Conservation (phyloP, 495 filamentous ascomycete species). For the Tetracladium setigerum region DNA sequence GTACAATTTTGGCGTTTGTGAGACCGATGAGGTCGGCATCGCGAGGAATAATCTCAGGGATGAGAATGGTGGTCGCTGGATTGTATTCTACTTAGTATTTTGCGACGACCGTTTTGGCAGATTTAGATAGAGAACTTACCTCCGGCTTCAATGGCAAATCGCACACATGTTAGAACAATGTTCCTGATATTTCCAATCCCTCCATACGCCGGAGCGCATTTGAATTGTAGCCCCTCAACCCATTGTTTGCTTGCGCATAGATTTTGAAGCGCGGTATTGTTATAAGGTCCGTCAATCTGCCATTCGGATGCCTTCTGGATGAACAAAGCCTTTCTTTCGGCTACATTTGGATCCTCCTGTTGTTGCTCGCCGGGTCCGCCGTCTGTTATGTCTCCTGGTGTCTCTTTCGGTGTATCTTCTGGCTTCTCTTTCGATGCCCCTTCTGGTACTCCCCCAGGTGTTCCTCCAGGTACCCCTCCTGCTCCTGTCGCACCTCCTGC, state of each 20-base stretch:
- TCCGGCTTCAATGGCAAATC: conserved; percentile 42
- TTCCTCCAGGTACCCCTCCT: no score
- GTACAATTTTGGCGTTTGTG: background rate
- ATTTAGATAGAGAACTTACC: conserved; percentile 11
- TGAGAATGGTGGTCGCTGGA: conserved; percentile 30
- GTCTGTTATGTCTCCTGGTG: no score
- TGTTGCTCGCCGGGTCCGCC: no score
- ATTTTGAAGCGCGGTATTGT: conserved; percentile 19
- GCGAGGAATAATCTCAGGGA: conserved; percentile 34
- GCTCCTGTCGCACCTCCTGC: no score
- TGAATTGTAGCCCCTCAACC: conserved; percentile 24
- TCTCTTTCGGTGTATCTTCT: no score
- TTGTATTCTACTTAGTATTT: background rate
- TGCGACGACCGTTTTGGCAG: background rate
- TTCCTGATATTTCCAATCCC: conserved; percentile 27
- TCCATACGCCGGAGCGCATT: conserved; percentile 22
- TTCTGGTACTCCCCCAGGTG: no score
- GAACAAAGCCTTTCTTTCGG: conserved; percentile 19
- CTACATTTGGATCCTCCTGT: background rate
- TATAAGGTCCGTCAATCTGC: conserved; percentile 26
- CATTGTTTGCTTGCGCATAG: conserved; percentile 26
- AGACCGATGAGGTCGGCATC: conserved; percentile 22
- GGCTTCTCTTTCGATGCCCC: no score
- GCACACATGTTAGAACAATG: conserved; percentile 34
- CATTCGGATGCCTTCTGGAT: conserved; percentile 21